Evolutionary conservation across 1,284 basidiomycete species (phyloP), one percentile per base, ranked within the genome.

Genomic region (Takashimella tepidaria): DNA sequence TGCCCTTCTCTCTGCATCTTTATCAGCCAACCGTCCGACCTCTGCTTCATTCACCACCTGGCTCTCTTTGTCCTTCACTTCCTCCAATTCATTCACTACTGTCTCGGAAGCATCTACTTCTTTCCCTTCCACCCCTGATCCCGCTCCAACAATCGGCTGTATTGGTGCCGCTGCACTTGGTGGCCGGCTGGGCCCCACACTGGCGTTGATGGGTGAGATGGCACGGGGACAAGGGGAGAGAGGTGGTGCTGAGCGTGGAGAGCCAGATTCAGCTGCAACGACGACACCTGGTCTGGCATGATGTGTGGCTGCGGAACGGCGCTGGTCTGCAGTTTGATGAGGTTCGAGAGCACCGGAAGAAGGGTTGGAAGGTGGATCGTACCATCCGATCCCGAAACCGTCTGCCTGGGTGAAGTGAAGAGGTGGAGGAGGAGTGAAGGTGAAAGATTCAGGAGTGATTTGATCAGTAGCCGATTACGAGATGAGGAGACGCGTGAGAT

Each of bases 381-480:
- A 82, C 88, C 73, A 77, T 83, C 92, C 92, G 24, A 98, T 91
- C 27, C 95, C 95, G 69, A 98, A 98, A 0, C 95, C 95, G 72
- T 98, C 95, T 22, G 92, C 92, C 71, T 73, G 44, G 12, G 19
- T 2, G 40, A n/a, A n/a, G n/a, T n/a, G n/a, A n/a, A 45, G 25
- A 31, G 20, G 22, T 26, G 19, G 8, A 43, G 6, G 20, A 31
- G n/a, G 41, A 37, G 31, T 37, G 16, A 37, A 8, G 31, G 50
- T 62, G 47, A 60, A 54, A 19, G 58, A 53, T 46, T 60, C 41
- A 43, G 31, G 31, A 16, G 31, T 8, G 31, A 16, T 8, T 37
- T 51, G 16, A 46, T n/a, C n/a, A 16, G 26, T 16, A 16, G 25
- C 3, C 58, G 54, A 8, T 8, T 37, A 16, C n/a, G 31, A 8